Percentiles rank a stretch among this genome's conserved stretches.
Conservation (phyloP, 139 green algal genomes). For the Mesotaenium endlicherianum region DNA sequence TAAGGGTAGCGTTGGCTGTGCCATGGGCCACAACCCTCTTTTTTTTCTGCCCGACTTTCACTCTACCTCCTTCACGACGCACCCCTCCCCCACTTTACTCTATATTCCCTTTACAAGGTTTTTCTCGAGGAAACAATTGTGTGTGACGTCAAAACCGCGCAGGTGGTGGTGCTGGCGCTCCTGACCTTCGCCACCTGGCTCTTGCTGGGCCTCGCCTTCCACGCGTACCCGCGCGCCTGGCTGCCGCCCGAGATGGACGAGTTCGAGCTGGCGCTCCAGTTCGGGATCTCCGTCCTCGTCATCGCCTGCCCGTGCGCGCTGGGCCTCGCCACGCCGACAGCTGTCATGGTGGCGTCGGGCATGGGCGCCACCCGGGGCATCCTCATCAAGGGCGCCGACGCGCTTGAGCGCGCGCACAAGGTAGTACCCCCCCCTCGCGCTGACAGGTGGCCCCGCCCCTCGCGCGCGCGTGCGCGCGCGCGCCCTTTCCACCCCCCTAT, state of each 20-base stretch:
- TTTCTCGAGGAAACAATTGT: constrained; percentile 66
- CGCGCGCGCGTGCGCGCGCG: no score
- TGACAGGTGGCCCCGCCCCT: no score
- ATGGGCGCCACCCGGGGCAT: constrained; percentile 84
- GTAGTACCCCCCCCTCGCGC: no score
- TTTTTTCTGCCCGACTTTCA: no score
- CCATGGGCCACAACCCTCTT: no score
- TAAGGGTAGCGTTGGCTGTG: no score
- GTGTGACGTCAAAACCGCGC: constrained; percentile 52
- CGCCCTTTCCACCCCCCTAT: no score
- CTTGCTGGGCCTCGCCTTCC: constrained; percentile 53
- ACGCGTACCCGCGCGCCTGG: constrained; percentile 63
- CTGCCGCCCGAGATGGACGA: constrained; percentile 67
- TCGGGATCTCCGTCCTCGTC: constrained; percentile 93
- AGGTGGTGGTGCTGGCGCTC: constrained; percentile 75
- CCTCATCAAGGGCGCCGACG: constrained; percentile 90
- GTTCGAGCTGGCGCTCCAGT: constrained; percentile 91
- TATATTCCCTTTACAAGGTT: constrained; percentile 67
- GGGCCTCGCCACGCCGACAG: constrained; percentile 93
- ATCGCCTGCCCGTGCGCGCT: constrained; percentile 95
- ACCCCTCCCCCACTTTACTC: not conserved
- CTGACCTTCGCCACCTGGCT: constrained; percentile 81
- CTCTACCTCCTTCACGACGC: no score
- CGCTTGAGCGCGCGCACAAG: constrained; percentile 66
- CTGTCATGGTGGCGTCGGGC: constrained; percentile 94